Conservation (phyloP, 805 yeast species). For the Monosporozyma siamensis region DNA sequence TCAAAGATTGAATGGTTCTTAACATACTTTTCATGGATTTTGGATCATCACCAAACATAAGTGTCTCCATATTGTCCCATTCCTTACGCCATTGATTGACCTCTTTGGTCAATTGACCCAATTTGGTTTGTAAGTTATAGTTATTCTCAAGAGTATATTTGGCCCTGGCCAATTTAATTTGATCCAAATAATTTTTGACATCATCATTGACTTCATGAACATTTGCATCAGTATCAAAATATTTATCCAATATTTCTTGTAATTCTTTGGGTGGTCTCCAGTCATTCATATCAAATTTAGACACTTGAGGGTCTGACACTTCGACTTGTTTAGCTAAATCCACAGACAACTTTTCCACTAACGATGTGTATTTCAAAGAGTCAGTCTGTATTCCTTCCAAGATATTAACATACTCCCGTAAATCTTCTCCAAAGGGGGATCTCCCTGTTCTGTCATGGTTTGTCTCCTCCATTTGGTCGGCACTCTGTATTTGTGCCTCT, state of each 20-base stretch:
- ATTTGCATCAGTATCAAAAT: slow-evolving; percentile 6
- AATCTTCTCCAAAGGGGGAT: background rate
- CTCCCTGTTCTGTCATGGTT: slow-evolving; percentile 4
- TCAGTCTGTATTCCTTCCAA: slow-evolving; percentile 15
- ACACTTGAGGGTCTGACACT: slow-evolving; percentile 13
- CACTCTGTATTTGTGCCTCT: slow-evolving; percentile 11
- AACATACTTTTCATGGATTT: slow-evolving; percentile 24
- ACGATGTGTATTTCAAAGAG: slow-evolving; percentile 18
- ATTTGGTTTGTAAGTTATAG: slow-evolving; percentile 16
- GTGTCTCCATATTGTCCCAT: slow-evolving; percentile 23
- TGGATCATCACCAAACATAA: slow-evolving; percentile 27
- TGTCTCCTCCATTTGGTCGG: slow-evolving; percentile 2
- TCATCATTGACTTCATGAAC: slow-evolving; percentile 9
- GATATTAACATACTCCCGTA: slow-evolving; percentile 14
- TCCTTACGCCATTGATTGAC: slow-evolving; percentile 26
- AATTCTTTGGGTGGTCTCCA: slow-evolving; percentile 21
- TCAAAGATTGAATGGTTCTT: slow-evolving; percentile 19
- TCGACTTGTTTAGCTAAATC: slow-evolving; percentile 23
- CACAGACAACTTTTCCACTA: slow-evolving; percentile 21
- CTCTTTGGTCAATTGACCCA: slow-evolving; percentile 19
- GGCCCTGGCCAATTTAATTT: slow-evolving; percentile 26
- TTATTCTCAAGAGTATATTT: slow-evolving; percentile 25
- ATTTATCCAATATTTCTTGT: slow-evolving; percentile 15
- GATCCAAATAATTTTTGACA: slow-evolving; percentile 19
- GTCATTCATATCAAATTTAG: slow-evolving; percentile 14